A percentile compares a stretch with the other conserved stretches of the same genome.
phyloP scores from a whole-genome alignment of 495 filamentous ascomycete species.

The Penicillium lagena region DNA sequence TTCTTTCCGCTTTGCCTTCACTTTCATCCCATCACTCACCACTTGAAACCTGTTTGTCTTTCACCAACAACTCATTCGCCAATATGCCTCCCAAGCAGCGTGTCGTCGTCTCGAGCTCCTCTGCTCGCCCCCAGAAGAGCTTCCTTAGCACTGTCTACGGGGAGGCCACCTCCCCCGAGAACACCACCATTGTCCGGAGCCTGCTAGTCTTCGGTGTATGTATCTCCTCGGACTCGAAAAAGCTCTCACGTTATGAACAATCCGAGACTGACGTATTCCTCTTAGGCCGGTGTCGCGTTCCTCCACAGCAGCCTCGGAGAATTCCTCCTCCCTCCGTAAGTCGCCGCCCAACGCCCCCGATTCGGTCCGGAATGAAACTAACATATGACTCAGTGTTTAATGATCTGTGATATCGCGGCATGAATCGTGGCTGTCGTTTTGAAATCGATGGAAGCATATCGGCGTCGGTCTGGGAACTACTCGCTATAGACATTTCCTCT shows the following conservation, averaged over 20 bases:
- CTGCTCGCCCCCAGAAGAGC: slow-evolving; percentile 37
- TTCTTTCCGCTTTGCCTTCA: slow-evolving; percentile 15
- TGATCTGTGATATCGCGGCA: too few species aligned
- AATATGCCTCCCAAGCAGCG: slow-evolving; percentile 38
- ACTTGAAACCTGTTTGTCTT: slow-evolving; percentile 2
- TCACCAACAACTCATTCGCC: slow-evolving; percentile 2
- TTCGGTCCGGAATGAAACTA: too few species aligned
- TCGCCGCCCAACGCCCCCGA: slow-evolving; percentile 4
- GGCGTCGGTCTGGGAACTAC: slow-evolving; percentile 13
- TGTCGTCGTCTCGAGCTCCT: slow-evolving; percentile 24
- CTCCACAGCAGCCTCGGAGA: slow-evolving; percentile 69
- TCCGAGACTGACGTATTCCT: slow-evolving; percentile 9
- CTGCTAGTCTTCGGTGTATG: slow-evolving; percentile 68
- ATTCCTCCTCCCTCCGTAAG: slow-evolving; percentile 67
- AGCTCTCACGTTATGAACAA: background rate
- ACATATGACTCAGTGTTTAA: too few species aligned
- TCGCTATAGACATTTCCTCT: slow-evolving; percentile 7
- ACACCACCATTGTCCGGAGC: slow-evolving; percentile 67
- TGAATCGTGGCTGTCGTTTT: background rate
- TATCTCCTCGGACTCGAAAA: slow-evolving; percentile 3
- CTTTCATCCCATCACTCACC: slow-evolving; percentile 1
- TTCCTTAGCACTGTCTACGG: slow-evolving; percentile 50
- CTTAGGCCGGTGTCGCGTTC: slow-evolving; percentile 66
- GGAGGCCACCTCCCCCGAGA: slow-evolving; percentile 63
- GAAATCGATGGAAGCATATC: slow-evolving; percentile 13